These are phyloP conservation scores for Lizanozyma gosingica DNA, from an alignment of 1,139 yeast genomes.

Conservation along the genomic window DNA sequence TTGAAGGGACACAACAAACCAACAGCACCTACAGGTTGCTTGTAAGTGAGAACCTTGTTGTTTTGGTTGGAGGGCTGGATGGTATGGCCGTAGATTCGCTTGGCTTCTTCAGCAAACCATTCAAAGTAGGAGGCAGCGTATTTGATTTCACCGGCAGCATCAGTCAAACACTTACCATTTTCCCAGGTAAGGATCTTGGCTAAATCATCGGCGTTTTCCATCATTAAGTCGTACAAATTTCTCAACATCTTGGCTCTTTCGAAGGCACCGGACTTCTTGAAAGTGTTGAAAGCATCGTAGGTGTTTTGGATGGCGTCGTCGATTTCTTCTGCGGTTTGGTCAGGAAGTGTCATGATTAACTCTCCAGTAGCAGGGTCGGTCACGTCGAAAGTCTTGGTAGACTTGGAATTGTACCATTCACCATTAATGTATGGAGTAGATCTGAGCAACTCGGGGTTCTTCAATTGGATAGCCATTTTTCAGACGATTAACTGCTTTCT, in stretches of 20 bases:
- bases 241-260: conserved; percentile 61
- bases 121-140: conserved; percentile 77
- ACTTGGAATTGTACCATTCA: conserved; percentile 48
- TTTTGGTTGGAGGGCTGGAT: conserved; percentile 53
- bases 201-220: conserved; percentile 62
- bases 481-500: too few relatives aligned
- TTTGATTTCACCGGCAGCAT: conserved; percentile 67
- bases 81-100: conserved; percentile 63
- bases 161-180: conserved; percentile 75
- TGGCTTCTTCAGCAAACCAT: conserved; percentile 86
- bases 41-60: conserved; percentile 55
- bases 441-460: conserved; percentile 48
- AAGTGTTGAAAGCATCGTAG: conserved; percentile 47
- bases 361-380: conserved; percentile 67
- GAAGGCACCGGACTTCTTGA: conserved; percentile 51
- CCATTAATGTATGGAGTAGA: conserved; percentile 62
- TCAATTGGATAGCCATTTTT: conserved; percentile 25
- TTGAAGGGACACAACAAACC: conserved; percentile 95
- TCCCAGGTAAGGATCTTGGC: conserved; percentile 69
- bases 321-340: conserved; percentile 44
- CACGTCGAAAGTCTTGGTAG: conserved; percentile 53
- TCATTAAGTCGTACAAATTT: conserved; percentile 52
- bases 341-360: conserved; percentile 47
- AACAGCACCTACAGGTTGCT: conserved; percentile 85
- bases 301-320: conserved; percentile 59